Percentiles rank a stretch among this genome's conserved stretches.
Conservation (phyloP, 2,329 filamentous ascomycete genomes). For the Ascochyta pisi region DNA sequence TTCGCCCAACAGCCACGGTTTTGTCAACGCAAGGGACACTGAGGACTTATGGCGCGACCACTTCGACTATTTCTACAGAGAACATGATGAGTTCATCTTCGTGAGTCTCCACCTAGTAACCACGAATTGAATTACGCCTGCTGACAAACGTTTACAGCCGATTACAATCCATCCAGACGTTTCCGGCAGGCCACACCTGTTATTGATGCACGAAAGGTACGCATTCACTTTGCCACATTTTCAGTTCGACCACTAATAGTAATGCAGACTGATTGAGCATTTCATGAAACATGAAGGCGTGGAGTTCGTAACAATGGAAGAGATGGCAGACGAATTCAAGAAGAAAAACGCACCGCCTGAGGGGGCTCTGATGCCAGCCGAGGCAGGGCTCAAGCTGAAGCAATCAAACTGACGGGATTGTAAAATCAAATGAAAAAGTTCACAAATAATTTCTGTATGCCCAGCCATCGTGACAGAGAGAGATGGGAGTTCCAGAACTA, state of each 20-base stretch:
- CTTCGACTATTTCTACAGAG: conserved; percentile 76
- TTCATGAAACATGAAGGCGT: conserved; percentile 69
- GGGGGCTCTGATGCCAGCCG: conserved; percentile 67
- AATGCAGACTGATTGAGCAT: conserved; percentile 65
- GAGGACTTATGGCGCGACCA: conserved; percentile 71
- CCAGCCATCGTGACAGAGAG: background rate
- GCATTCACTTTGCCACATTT: conserved; percentile 2
- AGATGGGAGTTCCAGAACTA: background rate
- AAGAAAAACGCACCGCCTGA: conserved; percentile 63
- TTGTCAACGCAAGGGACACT: conserved; percentile 61
- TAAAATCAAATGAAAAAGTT: too few species aligned
- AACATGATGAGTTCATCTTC: conserved; percentile 78
- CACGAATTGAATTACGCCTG: background rate
- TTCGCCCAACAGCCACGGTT: conserved; percentile 68
- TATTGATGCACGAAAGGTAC: conserved; percentile 75
- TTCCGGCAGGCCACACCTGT: conserved; percentile 69
- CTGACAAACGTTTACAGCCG: conserved; percentile 47
- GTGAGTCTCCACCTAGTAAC: conserved; percentile 54
- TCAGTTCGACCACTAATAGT: background rate
- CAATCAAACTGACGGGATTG: conserved; percentile 1
- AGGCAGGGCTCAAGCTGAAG: conserved; percentile 60
- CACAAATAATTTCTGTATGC: background rate
- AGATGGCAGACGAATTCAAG: conserved; percentile 77
- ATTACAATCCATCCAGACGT: conserved; percentile 77
- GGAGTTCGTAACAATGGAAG: conserved; percentile 72